Conservation (phyloP, 495 filamentous ascomycete species). For the Podospora didyma region DNA sequence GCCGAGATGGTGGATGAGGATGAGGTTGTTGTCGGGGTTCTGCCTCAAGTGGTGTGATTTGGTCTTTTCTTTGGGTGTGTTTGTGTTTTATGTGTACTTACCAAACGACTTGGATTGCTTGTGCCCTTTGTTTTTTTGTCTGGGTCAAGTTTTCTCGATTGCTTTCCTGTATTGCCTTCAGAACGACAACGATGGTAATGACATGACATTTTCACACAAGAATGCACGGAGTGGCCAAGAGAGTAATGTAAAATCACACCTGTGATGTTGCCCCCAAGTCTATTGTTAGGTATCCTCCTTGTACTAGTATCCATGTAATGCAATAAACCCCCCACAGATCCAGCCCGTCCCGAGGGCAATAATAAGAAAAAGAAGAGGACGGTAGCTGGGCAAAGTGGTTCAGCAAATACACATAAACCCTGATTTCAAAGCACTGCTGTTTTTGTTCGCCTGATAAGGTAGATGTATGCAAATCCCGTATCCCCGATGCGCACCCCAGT, state of each 20-base stretch:
- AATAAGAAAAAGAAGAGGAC: background rate
- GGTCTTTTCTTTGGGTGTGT: background rate
- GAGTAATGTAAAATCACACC: background rate
- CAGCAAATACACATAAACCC: background rate
- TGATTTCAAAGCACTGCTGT: constrained; percentile 8
- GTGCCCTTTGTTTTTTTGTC: background rate
- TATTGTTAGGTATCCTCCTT: background rate
- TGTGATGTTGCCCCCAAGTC: background rate
- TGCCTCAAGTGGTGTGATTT: background rate
- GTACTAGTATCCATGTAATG: background rate
- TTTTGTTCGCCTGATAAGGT: background rate
- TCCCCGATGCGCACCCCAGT: background rate
- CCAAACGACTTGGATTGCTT: no score
- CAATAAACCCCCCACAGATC: background rate
- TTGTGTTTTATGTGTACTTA: background rate
- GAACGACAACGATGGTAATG: no score
- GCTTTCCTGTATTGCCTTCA: no score
- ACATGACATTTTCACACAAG: no score
- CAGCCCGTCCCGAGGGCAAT: background rate
- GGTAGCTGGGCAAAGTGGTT: background rate
- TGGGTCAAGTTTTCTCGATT: background rate
- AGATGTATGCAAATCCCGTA: background rate
- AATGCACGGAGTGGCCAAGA: background rate
- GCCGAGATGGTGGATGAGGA: constrained; percentile 54
- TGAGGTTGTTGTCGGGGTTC: constrained; percentile 43